These are phyloP conservation scores for Naganishia onofrii DNA, from an alignment of 768 basidiomycete genomes.

Conservation along the genomic window DNA sequence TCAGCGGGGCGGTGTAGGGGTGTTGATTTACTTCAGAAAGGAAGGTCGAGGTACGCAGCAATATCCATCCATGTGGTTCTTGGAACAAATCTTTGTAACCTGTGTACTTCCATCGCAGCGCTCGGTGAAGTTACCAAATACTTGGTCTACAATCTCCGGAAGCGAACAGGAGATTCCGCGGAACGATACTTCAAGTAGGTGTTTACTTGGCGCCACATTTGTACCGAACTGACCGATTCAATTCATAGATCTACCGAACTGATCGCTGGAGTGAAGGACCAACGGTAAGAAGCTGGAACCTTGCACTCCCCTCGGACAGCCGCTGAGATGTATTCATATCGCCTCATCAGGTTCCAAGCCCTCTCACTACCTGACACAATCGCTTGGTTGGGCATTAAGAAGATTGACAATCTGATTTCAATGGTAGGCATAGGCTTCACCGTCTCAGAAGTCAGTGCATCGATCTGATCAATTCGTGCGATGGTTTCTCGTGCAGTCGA, in stretches of 20 bases:
- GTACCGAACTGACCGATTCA: slow-evolving; percentile 42
- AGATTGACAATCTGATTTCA: slow-evolving; percentile 78
- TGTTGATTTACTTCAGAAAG: slow-evolving; percentile 82
- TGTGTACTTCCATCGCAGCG: background rate
- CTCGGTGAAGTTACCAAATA: slow-evolving; percentile 57
- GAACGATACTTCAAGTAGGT: slow-evolving; percentile 78
- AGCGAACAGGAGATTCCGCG: slow-evolving; percentile 88
- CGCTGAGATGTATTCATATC: background rate
- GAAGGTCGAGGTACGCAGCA: slow-evolving; percentile 60
- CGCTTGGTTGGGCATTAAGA: slow-evolving; percentile 88
- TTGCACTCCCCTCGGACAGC: slow-evolving; percentile 23
- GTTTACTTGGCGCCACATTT: too few relatives aligned
- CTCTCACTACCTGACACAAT: slow-evolving; percentile 88
- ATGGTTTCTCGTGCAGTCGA: slow-evolving; percentile 28
- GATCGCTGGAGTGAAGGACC: slow-evolving; percentile 74
- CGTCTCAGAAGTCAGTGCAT: slow-evolving; percentile 37
- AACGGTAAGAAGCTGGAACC: slow-evolving; percentile 14
- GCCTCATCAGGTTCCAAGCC: slow-evolving; percentile 70
- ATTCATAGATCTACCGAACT: slow-evolving; percentile 64
- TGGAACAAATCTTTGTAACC: too few relatives aligned
- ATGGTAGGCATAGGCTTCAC: slow-evolving; percentile 36
- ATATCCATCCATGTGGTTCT: background rate
- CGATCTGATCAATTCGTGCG: slow-evolving; percentile 73
- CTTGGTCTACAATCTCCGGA: slow-evolving; percentile 92
- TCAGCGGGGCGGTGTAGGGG: slow-evolving; percentile 81